These are phyloP conservation scores for Prunella vulgaris DNA, from an alignment of 257 asterid genomes.

Conservation along the genomic window DNA sequence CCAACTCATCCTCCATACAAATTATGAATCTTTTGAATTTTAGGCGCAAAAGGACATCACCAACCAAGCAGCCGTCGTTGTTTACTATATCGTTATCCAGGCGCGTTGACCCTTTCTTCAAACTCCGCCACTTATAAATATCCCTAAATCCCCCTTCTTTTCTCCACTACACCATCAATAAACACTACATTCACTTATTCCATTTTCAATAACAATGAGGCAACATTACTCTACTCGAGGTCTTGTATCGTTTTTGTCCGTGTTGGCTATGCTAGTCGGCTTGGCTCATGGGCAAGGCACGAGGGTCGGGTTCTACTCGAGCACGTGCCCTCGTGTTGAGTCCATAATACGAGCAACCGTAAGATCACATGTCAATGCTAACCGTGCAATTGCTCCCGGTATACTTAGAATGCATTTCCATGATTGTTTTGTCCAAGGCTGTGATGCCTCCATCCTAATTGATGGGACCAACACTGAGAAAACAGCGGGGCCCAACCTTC, in stretches of 20 bases:
- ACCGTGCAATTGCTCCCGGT: constrained; percentile 62
- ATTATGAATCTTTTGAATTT: constrained; percentile 25
- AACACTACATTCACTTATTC: neutral
- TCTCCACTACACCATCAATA: constrained; percentile 1
- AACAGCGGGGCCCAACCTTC: constrained; percentile 41
- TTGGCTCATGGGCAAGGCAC: constrained; percentile 57
- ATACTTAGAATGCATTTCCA: constrained; percentile 83
- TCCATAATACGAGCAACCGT: constrained; percentile 56
- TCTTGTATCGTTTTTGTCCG: neutral
- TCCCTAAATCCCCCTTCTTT: neutral
- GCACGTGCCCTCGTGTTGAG: constrained; percentile 64
- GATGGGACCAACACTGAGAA: constrained; percentile 51
- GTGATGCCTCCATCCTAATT: constrained; percentile 80
- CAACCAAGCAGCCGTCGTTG: constrained; percentile 30
- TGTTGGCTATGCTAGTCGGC: constrained; percentile 20
- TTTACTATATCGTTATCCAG: constrained; percentile 33
- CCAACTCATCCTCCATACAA: constrained; percentile 30
- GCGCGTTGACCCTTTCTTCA: constrained; percentile 8
- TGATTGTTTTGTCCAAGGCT: constrained; percentile 84
- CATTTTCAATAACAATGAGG: neutral
- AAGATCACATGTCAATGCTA: constrained; percentile 32
- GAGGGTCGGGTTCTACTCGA: constrained; percentile 62
- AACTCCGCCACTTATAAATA: constrained; percentile 36
- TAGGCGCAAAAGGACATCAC: neutral
- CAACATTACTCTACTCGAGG: neutral